Percentiles rank a stretch among this genome's conserved stretches.
Evolutionary conservation across 306 rosid species (phyloP).

Genomic region (Hylodesmum podocarpum): DNA sequence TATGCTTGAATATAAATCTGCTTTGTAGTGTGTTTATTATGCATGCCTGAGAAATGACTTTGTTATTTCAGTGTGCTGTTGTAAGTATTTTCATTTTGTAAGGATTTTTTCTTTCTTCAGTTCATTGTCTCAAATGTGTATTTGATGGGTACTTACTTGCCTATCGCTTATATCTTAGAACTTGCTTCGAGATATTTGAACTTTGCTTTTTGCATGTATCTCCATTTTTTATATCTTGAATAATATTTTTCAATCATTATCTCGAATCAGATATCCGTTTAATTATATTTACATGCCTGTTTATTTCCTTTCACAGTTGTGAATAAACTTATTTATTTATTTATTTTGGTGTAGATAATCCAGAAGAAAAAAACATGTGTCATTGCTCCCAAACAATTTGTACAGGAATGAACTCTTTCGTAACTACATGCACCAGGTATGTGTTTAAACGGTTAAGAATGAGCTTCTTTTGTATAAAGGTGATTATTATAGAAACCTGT

Average conservation of each 20-base stretch:
- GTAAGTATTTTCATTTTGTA: background rate
- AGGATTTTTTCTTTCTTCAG: background rate
- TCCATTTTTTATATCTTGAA: background rate
- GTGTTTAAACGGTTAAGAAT: constrained; percentile 27
- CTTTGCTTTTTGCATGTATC: background rate
- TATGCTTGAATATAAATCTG: background rate
- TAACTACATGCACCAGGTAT: constrained; percentile 98
- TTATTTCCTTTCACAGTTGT: constrained; percentile 12
- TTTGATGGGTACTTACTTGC: background rate
- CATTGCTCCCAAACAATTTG: constrained; percentile 96
- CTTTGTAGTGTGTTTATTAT: too few relatives aligned
- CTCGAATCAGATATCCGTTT: background rate
- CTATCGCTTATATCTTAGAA: background rate
- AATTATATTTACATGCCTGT: background rate
- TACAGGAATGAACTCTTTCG: constrained; percentile 97
- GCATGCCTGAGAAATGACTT: background rate
- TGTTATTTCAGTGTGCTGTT: background rate
- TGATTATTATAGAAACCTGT: background rate
- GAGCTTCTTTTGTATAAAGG: background rate
- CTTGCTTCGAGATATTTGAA: constrained; percentile 4
- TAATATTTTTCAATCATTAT: background rate
- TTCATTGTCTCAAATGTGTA: background rate
- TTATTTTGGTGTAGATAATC: constrained; percentile 68
- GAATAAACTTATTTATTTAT: constrained; percentile 22
- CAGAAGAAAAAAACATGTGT: constrained; percentile 99